Conservation (phyloP, 2,329 filamentous ascomycete species). For the Exophiala calicioides region DNA sequence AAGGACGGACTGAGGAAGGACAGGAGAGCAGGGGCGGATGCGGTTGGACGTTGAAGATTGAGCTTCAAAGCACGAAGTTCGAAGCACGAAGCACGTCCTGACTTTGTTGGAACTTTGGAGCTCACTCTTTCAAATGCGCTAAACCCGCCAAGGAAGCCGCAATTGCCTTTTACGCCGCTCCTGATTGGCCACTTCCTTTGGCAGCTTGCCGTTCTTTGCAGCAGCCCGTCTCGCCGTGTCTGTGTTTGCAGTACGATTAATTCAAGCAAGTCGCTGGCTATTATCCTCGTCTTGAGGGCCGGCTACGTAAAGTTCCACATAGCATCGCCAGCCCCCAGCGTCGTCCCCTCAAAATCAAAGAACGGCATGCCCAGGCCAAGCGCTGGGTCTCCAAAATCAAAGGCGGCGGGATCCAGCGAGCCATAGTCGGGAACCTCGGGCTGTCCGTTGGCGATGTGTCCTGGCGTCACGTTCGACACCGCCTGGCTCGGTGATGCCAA, state of each 20-base stretch:
- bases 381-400: slow-evolving; percentile 32
- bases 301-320: slow-evolving; percentile 31
- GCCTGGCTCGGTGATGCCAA: slow-evolving; percentile 20
- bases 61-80: too few relatives aligned
- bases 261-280: too few relatives aligned
- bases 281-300: too few relatives aligned
- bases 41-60: slow-evolving; percentile 12
- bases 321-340: slow-evolving; percentile 21
- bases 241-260: neutral
- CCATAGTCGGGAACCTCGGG: slow-evolving; percentile 23
- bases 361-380: slow-evolving; percentile 33
- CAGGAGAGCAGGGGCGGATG: slow-evolving; percentile 6
- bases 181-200: slow-evolving; percentile 21
- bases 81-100: slow-evolving; percentile 7
- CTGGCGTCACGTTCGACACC: slow-evolving; percentile 7
- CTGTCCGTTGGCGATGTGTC: slow-evolving; percentile 14
- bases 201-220: too few relatives aligned
- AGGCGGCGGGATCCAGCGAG: slow-evolving; percentile 25
- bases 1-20: slow-evolving; percentile 6
- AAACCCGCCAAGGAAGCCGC: slow-evolving; percentile 14
- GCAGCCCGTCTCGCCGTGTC: too few relatives aligned
- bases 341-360: slow-evolving; percentile 34
- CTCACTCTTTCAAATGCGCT: slow-evolving; percentile 16
- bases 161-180: slow-evolving; percentile 11
- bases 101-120: slow-evolving; percentile 6